phyloP scores from a whole-genome alignment of 2,329 filamentous ascomycete genomes.

The Endocalyx cinctus region DNA sequence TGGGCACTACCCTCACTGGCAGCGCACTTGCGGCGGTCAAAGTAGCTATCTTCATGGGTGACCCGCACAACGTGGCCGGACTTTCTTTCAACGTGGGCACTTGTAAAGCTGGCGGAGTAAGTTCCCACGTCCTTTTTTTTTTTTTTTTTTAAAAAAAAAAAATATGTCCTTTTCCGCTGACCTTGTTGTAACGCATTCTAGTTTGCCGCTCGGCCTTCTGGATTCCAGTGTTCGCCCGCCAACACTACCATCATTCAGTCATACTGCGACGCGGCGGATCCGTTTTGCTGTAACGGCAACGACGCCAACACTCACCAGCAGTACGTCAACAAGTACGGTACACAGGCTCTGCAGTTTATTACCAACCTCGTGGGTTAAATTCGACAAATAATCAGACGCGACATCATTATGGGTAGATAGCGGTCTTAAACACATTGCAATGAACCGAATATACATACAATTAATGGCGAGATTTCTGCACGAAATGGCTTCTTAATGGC shows the following conservation, averaged over 20 bases:
- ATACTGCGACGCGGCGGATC: conserved; percentile 61
- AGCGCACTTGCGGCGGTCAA: conserved; percentile 50
- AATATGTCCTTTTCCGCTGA: too few species aligned
- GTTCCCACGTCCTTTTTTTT: too few species aligned
- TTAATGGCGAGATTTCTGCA: too few species aligned
- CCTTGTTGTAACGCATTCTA: conserved; percentile 21
- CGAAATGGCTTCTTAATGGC: too few species aligned
- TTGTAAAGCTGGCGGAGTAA: conserved; percentile 54
- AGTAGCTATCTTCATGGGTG: conserved; percentile 59
- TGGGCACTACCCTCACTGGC: conserved; percentile 39
- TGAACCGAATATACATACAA: too few species aligned
- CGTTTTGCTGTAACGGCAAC: conserved; percentile 63
- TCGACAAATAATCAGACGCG: too few species aligned
- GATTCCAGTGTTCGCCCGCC: conserved; percentile 52
- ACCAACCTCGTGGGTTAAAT: too few species aligned
- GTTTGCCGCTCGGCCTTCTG: conserved; percentile 56
- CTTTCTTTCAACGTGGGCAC: conserved; percentile 58
- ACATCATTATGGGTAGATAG: too few species aligned
- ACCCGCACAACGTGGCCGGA: conserved; percentile 51
- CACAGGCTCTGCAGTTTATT: conserved; percentile 55
- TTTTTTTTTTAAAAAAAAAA: too few species aligned
- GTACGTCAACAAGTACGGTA: conserved; percentile 59
- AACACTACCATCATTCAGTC: conserved; percentile 51
- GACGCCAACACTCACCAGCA: conserved; percentile 56
- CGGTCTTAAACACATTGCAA: too few species aligned